Evolutionary conservation across 169 alveolate genomes (phyloP).

Genomic region (Neospora caninum): DNA sequence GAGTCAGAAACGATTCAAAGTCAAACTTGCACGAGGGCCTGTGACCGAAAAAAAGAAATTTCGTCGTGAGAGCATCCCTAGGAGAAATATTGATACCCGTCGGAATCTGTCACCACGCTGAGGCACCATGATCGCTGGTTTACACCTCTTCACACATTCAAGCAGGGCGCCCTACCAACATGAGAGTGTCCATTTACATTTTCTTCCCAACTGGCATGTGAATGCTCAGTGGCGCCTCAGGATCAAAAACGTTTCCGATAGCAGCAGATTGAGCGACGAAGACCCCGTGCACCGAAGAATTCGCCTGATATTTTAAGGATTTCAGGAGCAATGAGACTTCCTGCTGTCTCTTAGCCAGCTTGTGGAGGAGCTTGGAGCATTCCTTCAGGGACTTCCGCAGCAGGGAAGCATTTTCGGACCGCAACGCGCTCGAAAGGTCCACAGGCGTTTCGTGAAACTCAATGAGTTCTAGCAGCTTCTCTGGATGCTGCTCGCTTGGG

Average conservation of each 20-base stretch:
- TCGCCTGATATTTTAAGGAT: neutral
- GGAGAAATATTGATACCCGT: neutral
- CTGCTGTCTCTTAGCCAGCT: neutral
- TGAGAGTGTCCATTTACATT: neutral
- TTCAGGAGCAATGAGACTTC: neutral
- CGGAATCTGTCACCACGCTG: neutral
- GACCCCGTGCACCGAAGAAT: neutral
- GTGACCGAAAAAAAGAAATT: neutral
- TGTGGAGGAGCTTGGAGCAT: neutral
- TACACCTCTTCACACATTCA: neutral
- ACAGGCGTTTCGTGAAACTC: constrained; percentile 21
- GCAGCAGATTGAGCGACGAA: constrained; percentile 25
- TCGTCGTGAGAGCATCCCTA: neutral
- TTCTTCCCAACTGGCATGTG: neutral
- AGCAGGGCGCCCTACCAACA: neutral
- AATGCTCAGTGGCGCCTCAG: constrained; percentile 36
- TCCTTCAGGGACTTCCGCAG: constrained; percentile 17
- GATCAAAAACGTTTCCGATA: neutral
- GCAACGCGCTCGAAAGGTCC: constrained; percentile 37
- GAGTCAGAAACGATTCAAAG: neutral
- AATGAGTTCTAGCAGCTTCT: neutral
- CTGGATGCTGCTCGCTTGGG: neutral
- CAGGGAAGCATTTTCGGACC: neutral
- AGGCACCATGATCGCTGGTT: neutral
- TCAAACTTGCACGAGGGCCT: neutral